Evolutionary conservation across 768 basidiomycete species (phyloP).

Genomic region (Thelephora aurantiotincta): DNA sequence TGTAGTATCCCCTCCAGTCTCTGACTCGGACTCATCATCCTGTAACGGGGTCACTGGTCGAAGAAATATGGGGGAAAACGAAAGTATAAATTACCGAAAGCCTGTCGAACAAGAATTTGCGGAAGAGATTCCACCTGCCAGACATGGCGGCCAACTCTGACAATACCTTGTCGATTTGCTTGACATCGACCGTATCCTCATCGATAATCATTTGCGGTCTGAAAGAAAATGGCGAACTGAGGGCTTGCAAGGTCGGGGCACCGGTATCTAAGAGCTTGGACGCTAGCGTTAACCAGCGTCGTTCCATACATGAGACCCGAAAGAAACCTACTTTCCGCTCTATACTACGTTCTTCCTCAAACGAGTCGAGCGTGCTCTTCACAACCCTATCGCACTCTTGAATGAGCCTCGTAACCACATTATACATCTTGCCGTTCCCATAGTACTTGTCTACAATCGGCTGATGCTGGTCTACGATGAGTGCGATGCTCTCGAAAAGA

Average conservation of each 20-base stretch:
- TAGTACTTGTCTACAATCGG: slow-evolving; percentile 98
- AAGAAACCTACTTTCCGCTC: slow-evolving; percentile 49
- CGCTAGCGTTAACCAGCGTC: slow-evolving; percentile 3
- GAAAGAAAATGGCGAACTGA: slow-evolving; percentile 6
- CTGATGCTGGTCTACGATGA: slow-evolving; percentile 96
- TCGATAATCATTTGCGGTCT: slow-evolving; percentile 16
- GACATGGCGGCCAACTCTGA: slow-evolving; percentile 84
- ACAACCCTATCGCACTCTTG: slow-evolving; percentile 83
- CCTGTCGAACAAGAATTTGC: slow-evolving; percentile 70
- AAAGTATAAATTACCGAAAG: slow-evolving; percentile 33
- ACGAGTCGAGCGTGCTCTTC: slow-evolving; percentile 56
- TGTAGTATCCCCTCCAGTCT: slow-evolving; percentile 5
- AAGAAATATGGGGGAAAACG: not conserved
- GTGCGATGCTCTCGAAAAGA: slow-evolving; percentile 87
- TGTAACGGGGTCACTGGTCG: slow-evolving; percentile 7
- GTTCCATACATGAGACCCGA: not conserved
- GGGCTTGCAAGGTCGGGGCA: slow-evolving; percentile 14
- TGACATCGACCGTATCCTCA: slow-evolving; percentile 58
- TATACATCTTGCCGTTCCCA: slow-evolving; percentile 74
- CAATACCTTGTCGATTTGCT: slow-evolving; percentile 85
- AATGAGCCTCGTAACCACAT: slow-evolving; percentile 59
- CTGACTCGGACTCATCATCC: slow-evolving; percentile 10
- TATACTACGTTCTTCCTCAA: slow-evolving; percentile 85
- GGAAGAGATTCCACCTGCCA: slow-evolving; percentile 83
- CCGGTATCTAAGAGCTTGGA: slow-evolving; percentile 21